A percentile compares a stretch with the other conserved stretches of the same genome.
phyloP scores from a whole-genome alignment of 306 rosid species.

The Vicia villosa region DNA sequence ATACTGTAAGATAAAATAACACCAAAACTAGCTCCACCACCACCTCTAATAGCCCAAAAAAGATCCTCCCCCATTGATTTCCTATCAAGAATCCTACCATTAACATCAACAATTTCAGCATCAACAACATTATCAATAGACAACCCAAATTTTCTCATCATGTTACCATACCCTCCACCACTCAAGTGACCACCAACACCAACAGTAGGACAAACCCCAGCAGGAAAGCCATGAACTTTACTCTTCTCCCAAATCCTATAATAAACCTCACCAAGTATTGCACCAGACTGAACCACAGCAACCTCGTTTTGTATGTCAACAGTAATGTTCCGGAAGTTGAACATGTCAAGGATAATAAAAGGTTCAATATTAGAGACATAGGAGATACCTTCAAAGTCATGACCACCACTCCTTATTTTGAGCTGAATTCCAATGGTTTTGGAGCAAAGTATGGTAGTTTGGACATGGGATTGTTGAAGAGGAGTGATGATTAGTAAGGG shows the following conservation, averaged over 20 bases:
- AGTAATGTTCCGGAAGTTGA: constrained; percentile 51
- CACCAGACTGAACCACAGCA: constrained; percentile 65
- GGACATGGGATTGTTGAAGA: constrained; percentile 51
- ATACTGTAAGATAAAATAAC: constrained; percentile 64
- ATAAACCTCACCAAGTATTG: constrained; percentile 75
- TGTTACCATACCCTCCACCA: constrained; percentile 82
- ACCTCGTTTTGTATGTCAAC: constrained; percentile 49
- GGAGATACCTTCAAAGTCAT: constrained; percentile 75
- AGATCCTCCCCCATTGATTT: constrained; percentile 74
- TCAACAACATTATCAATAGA: constrained; percentile 68
- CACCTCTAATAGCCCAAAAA: constrained; percentile 85
- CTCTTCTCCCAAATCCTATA: constrained; percentile 67
- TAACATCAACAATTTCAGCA: constrained; percentile 64
- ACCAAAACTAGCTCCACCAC: constrained; percentile 82
- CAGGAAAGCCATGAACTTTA: constrained; percentile 66
- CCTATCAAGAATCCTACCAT: constrained; percentile 60
- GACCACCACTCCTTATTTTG: constrained; percentile 82
- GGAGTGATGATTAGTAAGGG: constrained; percentile 71
- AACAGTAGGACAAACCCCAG: constrained; percentile 71
- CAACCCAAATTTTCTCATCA: constrained; percentile 69
- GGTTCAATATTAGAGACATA: constrained; percentile 57
- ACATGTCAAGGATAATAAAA: constrained; percentile 77
- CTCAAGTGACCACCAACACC: constrained; percentile 84
- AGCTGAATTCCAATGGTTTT: constrained; percentile 49
- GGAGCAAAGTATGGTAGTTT: constrained; percentile 60